A percentile compares a stretch with the other conserved stretches of the same genome.
phyloP scores from a whole-genome alignment of 352 stramenopile species.

The Globisporangium irregulare region DNA sequence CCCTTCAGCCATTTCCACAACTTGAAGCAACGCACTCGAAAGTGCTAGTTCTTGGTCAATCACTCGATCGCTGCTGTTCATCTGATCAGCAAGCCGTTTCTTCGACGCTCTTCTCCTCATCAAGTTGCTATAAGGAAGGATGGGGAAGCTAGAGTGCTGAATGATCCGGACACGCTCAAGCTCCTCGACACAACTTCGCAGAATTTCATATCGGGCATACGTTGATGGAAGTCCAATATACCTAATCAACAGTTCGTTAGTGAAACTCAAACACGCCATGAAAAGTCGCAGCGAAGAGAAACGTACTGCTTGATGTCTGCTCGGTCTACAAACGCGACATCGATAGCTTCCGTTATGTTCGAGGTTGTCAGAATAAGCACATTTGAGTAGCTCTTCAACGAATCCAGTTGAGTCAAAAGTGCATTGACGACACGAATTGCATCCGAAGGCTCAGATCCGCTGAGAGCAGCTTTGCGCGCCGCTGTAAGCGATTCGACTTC shows the following conservation, averaged over 20 bases:
- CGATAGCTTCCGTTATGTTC: constrained; percentile 91
- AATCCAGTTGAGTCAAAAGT: constrained; percentile 87
- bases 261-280: background rate
- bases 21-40: constrained; percentile 33
- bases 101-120: constrained; percentile 22
- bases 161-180: constrained; percentile 76
- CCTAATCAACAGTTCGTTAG: constrained; percentile 22
- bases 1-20: constrained; percentile 48
- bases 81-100: constrained; percentile 46
- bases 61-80: constrained; percentile 15
- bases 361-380: constrained; percentile 93
- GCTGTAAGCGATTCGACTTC: constrained; percentile 92
- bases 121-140: constrained; percentile 33
- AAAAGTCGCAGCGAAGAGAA: constrained; percentile 10
- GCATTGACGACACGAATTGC: constrained; percentile 92
- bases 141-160: constrained; percentile 4
- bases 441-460: constrained; percentile 86
- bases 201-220: constrained; percentile 78
- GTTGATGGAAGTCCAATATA: constrained; percentile 62
- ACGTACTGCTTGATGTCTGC: constrained; percentile 92
- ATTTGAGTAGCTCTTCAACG: constrained; percentile 79
- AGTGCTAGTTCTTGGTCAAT: constrained; percentile 22
- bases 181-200: constrained; percentile 81
- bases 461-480: constrained; percentile 63
- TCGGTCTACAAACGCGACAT: constrained; percentile 91